Conservation (phyloP, 495 filamentous ascomycete species). For the Penicillium subrubescens region DNA sequence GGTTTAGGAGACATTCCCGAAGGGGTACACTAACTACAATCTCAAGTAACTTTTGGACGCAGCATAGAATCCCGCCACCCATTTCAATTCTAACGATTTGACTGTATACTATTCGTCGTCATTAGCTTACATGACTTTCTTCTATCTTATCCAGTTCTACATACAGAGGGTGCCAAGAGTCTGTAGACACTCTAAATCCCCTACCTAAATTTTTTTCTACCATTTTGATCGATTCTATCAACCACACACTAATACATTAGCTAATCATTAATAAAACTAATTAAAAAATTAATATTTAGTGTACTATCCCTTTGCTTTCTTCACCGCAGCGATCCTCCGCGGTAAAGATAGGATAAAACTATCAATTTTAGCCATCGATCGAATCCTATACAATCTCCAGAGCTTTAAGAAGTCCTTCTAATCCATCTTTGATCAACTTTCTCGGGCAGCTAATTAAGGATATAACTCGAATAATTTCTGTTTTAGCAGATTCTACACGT, state of each 20-base stretch:
- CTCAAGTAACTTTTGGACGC: too few relatives aligned
- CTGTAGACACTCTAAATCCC: not conserved
- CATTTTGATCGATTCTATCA: not conserved
- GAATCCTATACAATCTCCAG: not conserved
- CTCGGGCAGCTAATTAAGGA: not conserved
- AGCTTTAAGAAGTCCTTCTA: not conserved
- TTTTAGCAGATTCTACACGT: not conserved
- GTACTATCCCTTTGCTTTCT: not conserved
- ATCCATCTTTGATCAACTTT: not conserved
- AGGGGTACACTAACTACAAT: too few relatives aligned
- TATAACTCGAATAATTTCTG: not conserved
- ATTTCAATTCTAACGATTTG: too few relatives aligned
- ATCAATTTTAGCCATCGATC: not conserved
- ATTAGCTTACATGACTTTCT: too few relatives aligned
- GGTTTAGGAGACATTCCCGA: too few relatives aligned
- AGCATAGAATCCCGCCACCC: too few relatives aligned
- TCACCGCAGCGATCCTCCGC: not conserved
- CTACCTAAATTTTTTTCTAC: not conserved
- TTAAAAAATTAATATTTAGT: not conserved
- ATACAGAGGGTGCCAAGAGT: not conserved
- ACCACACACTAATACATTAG: not conserved
- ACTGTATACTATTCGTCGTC: too few relatives aligned
- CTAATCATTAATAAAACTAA: not conserved
- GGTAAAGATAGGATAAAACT: not conserved
- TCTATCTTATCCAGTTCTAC: too few relatives aligned